These are phyloP conservation scores for Cicer cuneatum DNA, from an alignment of 306 rosid species.

Conservation along the genomic window DNA sequence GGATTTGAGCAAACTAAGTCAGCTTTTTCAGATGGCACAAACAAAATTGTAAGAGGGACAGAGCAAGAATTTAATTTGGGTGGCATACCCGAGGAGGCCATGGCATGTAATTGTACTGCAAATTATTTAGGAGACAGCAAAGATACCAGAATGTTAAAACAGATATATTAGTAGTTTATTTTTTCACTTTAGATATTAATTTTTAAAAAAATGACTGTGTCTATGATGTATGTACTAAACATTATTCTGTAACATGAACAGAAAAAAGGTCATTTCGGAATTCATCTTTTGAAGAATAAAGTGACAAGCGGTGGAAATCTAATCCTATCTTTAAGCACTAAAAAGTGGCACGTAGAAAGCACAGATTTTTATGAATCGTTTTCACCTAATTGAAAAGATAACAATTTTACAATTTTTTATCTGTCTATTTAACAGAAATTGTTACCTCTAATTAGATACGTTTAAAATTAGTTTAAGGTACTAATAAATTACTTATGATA, in stretches of 20 bases:
- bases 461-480: too few relatives aligned
- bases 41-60: constrained; percentile 46
- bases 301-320: constrained; percentile 37
- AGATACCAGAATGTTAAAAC: constrained; percentile 21
- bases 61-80: constrained; percentile 16
- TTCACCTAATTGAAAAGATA: constrained; percentile 18
- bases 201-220: not conserved
- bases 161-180: not conserved
- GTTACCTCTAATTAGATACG: too few relatives aligned
- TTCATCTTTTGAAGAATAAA: constrained; percentile 54
- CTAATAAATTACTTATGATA: too few relatives aligned
- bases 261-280: constrained; percentile 45
- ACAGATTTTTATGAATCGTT: constrained; percentile 39
- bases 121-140: constrained; percentile 32
- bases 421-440: too few relatives aligned
- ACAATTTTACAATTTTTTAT: not conserved
- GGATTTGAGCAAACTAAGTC: constrained; percentile 35
- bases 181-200: not conserved
- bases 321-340: constrained; percentile 52
- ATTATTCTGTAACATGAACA: constrained; percentile 38
- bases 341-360: constrained; percentile 56
- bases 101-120: constrained; percentile 29
- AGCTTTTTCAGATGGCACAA: constrained; percentile 57
- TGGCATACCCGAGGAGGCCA: constrained; percentile 39
- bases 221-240: not conserved